Evolutionary conservation across 345 rosid species (phyloP), one percentile per base, ranked within the genome.

Genomic region (Citrus maxima): DNA sequence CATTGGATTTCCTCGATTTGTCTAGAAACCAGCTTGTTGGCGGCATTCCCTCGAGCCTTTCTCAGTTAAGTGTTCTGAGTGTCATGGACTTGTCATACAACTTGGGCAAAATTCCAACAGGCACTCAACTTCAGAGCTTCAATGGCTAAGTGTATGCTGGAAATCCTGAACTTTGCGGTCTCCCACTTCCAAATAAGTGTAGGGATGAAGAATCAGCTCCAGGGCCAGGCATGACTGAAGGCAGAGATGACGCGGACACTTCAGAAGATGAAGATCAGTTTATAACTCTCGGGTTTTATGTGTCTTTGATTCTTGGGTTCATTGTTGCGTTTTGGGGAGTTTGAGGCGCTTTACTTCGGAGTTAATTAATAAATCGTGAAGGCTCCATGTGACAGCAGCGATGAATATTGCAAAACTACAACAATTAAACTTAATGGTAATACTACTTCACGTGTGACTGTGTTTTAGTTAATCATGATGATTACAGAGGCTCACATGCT

Each of bases 21-120:
- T 85, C 89, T 0, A 24, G 75, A 7, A 85, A 87, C 64, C 75
- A 67, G 18, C 22, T 85, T 14, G 77, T 85, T 0, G 88, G 88
- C 1, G 77, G 40, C 61, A 81, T 85, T 35, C 89, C 89, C 4
- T 7, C 24, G 0, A 75, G 82, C 42, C 21, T 75, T 46, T 42
- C 82, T 0, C 30, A 32, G 5, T 21, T 75, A 34, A 61, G 40
- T 40, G 21, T 21, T 35, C 10, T 80, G 8, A 19, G 65, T 35
- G 38, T 64, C 80, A 79, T 75, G 77, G 24, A 82, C 46, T 65
- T 79, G 66, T 82, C 79, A 1, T 21, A 72, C 19, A 78, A 82
- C 81, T 55, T 80, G 0, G 71, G 80, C 28, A 79, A 37, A 72
- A 72, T 82, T 59, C 82, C 80, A 12, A 3, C 13, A 1, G 7